These are phyloP conservation scores for Syzygium jambos DNA, from an alignment of 345 rosid species.

Conservation along the genomic window DNA sequence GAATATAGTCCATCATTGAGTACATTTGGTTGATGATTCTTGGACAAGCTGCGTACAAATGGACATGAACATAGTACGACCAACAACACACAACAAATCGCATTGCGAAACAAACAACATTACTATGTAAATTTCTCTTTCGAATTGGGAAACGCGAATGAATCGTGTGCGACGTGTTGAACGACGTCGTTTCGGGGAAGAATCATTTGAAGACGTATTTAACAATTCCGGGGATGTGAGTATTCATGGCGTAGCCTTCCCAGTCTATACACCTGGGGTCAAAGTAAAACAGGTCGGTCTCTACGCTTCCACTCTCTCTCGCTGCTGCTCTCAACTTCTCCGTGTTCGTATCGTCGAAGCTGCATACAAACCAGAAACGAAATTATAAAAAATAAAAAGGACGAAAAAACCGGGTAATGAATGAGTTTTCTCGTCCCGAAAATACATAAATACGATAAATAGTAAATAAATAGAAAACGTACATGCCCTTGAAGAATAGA, in stretches of 20 bases:
- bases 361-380: constrained; percentile 4
- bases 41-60: background rate
- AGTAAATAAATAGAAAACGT: background rate
- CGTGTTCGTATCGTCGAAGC: constrained; percentile 60
- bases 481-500: constrained; percentile 19
- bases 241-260: constrained; percentile 50
- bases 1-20: background rate
- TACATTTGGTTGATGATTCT: background rate
- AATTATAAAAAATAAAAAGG: background rate
- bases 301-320: constrained; percentile 13
- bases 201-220: constrained; percentile 35
- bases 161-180: background rate
- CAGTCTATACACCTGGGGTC: constrained; percentile 55
- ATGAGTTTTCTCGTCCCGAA: background rate
- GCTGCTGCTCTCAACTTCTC: constrained; percentile 31
- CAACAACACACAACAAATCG: background rate
- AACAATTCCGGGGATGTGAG: constrained; percentile 61
- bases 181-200: background rate
- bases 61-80: background rate
- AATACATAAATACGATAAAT: background rate
- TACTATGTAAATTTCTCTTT: background rate
- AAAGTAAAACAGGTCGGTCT: constrained; percentile 30
- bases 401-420: background rate
- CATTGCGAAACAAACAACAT: background rate
- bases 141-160: background rate